Base-by-base conservation (phyloP, 1,284 basidiomycete genomes). In the Pyrrhoderma lamaoense region DNA sequence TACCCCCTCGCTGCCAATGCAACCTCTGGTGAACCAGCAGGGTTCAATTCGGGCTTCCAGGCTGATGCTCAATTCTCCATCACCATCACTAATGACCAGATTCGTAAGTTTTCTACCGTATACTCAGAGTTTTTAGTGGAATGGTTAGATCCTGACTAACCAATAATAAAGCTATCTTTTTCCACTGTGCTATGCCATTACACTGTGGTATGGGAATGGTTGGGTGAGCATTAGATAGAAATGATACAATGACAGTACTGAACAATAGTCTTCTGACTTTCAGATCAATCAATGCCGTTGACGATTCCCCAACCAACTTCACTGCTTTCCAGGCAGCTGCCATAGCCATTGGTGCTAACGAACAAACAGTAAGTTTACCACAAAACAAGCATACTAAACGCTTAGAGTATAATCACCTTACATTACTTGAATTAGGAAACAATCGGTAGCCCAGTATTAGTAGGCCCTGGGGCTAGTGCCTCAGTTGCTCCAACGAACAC, bases 181-280 rank as follows among this genome's bases (percentile, higher is more conserved):
- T 79, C 72, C 77, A 76, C 67, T 85, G 82, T 69, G 79, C 79
- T 62, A 67, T 73, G 57, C 55, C 67, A 1, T 44, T 56, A 3
- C 80, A 82, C 64, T 83, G 80, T 61, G 72, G 74, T 23, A 53
- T 68, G 54, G 80, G 80, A 27, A 80, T 81, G 77, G 79, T 80
- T 39, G 79, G 78, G 55, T 67, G 50, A 51, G 64, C 56, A 9
- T 36, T 38, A 31, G 14, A 21, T 13, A 25, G n/a, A 4, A 5
- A 45, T 44, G 11, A 40, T 5, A 31, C 9, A 23, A 22, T n/a
- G 35, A 2, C 8, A 2, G 16, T 23, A 14, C 14, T 23, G 11
- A 45, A 13, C 25, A 51, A 25, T 13, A 35, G 27, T 14, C 27
- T 31, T 31, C 11, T 31, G 5, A 11, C 19, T n/a, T 21, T 39